Evolutionary conservation across 164 flowering plant species (phyloP).

Genomic region (Magnolia kwangsiensis): DNA sequence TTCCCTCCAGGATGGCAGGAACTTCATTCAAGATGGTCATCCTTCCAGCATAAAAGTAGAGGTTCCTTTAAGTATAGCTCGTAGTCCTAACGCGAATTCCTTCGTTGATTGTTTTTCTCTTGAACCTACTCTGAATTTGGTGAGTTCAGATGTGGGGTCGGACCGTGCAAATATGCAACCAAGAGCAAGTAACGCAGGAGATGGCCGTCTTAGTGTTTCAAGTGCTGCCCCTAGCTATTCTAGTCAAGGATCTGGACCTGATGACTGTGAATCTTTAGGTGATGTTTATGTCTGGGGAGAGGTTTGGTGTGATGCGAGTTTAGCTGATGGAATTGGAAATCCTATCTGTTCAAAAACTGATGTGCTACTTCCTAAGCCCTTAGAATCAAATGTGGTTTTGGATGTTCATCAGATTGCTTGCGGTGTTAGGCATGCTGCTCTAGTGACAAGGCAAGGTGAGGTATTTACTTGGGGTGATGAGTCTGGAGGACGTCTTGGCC

Average conservation of each 20-base stretch:
- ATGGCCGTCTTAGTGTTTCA: constrained; percentile 80
- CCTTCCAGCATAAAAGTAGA: constrained; percentile 46
- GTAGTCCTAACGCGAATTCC: constrained; percentile 23
- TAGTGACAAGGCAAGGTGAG: constrained; percentile 89
- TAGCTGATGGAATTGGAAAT: constrained; percentile 32
- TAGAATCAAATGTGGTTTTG: constrained; percentile 77
- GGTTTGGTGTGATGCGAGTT: constrained; percentile 59
- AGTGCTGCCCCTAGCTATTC: constrained; percentile 81
- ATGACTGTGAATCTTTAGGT: constrained; percentile 89
- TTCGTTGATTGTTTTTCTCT: constrained; percentile 39
- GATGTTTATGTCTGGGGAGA: constrained; percentile 97
- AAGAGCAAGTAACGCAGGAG: constrained; percentile 54
- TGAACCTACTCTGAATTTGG: constrained; percentile 28
- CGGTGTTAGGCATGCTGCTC: constrained; percentile 79
- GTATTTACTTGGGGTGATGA: constrained; percentile 97
- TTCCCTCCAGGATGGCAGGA: constrained; percentile 33
- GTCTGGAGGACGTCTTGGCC: constrained; percentile 86
- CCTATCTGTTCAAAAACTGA: constrained; percentile 43
- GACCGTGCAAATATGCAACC: constrained; percentile 82
- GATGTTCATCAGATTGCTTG: constrained; percentile 85
- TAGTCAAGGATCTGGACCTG: constrained; percentile 86
- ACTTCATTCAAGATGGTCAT: constrained; percentile 31
- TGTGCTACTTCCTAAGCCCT: constrained; percentile 63
- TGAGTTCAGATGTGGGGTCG: constrained; percentile 80
- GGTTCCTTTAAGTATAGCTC: constrained; percentile 10